Evolutionary conservation across 305 asterid genomes (phyloP), one percentile per base, ranked within the genome.

Genomic region (Fraxinus latifolia): DNA sequence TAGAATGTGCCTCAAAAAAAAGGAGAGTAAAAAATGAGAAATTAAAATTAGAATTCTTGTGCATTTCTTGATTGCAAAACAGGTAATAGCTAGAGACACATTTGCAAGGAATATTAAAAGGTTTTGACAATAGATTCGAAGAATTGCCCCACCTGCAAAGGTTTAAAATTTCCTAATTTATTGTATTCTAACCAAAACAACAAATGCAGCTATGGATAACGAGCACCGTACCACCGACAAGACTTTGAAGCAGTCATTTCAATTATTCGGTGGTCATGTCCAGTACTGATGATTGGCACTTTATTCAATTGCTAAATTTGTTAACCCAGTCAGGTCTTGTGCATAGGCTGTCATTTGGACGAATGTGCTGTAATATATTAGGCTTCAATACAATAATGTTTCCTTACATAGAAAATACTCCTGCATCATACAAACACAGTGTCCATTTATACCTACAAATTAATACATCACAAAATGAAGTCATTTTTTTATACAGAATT

Each of bases 341-440:
- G 29, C 68, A 58, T 19, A 7, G 68, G 85, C 87, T 81, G 87
- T 81, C 84, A 73, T 80, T 81, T 83, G 85, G 85, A 81, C 67
- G 73, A 78, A 74, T 83, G 73, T 74, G 84, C n/a, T 71, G 27
- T 31, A 14, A 14, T 15, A 29, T n/a, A 33, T n/a, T 62, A 77
- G 33, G 19, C 77, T 36, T 39, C 31, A 9, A 17, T 80, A 34
- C 23, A 19, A 29, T 53, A 76, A 73, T 72, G 79, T 50, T 81
- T 82, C 82, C 86, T 79, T 84, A 82, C 81, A 77, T 82, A 76
- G 78, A 79, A 82, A 73, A 36, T 80, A 83, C 73, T 79, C 77
- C 82, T 76, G 67, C 81, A 44, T 68, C 79, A 15, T 32, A 70
- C 76, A 80, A 77, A 68, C 32, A 6, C 33, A 19, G 80, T n/a